Percentiles rank a stretch among this genome's conserved stretches.
Evolutionary conservation across 345 rosid genomes (phyloP).

Genomic region (Reutealis trisperma): DNA sequence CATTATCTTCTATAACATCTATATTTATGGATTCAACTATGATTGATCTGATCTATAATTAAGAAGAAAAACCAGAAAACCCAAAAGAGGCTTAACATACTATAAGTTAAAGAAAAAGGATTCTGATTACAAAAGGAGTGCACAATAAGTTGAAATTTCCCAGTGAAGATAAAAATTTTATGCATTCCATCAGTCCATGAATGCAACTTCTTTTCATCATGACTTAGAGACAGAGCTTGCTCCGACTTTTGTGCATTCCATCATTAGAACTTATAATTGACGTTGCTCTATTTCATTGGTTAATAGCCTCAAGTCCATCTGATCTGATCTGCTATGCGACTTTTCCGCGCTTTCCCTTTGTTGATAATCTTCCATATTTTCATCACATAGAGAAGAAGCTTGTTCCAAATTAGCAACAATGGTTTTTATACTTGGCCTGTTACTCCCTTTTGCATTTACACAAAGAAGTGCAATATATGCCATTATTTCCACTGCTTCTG

Average conservation of each 20-base stretch:
- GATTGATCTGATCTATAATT: too few species aligned
- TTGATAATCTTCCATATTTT: not conserved
- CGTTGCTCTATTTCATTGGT: not conserved
- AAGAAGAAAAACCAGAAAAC: too few species aligned
- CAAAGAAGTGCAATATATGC: slow-evolving; percentile 1
- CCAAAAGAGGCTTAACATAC: too few species aligned
- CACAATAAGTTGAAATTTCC: not conserved
- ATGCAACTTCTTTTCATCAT: too few species aligned
- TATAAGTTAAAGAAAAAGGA: too few species aligned
- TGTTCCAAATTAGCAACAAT: not conserved
- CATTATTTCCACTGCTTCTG: slow-evolving; percentile 51
- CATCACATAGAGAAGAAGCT: slow-evolving; percentile 30
- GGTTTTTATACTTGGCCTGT: not conserved
- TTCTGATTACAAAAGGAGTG: too few species aligned
- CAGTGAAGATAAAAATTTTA: not conserved
- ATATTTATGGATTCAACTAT: too few species aligned
- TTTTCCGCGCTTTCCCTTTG: not conserved
- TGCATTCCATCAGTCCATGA: not conserved
- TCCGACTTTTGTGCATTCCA: not conserved
- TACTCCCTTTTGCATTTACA: not conserved
- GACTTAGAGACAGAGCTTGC: too few species aligned
- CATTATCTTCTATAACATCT: too few species aligned
- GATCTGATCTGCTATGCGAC: not conserved
- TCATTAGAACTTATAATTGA: not conserved
- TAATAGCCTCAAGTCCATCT: too few species aligned